Conservation (phyloP, 805 yeast species). For the Monosporozyma unispora region DNA sequence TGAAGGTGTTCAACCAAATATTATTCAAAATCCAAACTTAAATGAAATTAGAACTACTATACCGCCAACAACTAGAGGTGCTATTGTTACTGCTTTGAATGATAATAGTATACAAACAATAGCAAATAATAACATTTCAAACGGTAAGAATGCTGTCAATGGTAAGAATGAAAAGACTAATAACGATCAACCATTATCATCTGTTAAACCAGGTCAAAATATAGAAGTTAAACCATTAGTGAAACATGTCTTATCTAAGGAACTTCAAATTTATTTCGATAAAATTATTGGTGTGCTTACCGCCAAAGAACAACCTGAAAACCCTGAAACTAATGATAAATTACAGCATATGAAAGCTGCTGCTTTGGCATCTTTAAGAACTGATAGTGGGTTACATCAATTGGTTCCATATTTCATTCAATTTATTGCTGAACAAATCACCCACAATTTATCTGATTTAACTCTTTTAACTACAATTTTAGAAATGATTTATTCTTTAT, state of each 20-base stretch:
- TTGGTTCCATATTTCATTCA: constrained; percentile 93
- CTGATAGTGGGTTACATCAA: constrained; percentile 95
- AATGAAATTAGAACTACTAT: constrained; percentile 61
- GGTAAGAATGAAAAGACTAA: background rate
- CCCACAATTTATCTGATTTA: constrained; percentile 71
- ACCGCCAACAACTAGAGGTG: constrained; percentile 76
- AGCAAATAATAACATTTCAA: constrained; percentile 8
- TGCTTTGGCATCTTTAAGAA: constrained; percentile 73
- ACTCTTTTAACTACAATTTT: constrained; percentile 72
- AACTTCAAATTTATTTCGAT: constrained; percentile 87
- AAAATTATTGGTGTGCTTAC: constrained; percentile 74
- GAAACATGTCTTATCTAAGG: constrained; percentile 90
- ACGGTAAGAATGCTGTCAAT: constrained; percentile 11
- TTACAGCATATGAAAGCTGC: constrained; percentile 51
- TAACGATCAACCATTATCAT: constrained; percentile 21
- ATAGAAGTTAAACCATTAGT: constrained; percentile 79
- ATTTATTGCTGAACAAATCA: constrained; percentile 89
- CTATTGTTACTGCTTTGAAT: constrained; percentile 57
- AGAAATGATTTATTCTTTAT: constrained; percentile 76
- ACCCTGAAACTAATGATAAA: constrained; percentile 13
- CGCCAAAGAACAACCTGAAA: constrained; percentile 36
- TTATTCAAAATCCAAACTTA: constrained; percentile 85
- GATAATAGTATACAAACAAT: constrained; percentile 35
- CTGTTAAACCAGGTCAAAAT: constrained; percentile 34
- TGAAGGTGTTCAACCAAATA: constrained; percentile 97